Conservation (phyloP, 2,329 filamentous ascomycete genomes). For the Colletotrichum endophyticum region DNA sequence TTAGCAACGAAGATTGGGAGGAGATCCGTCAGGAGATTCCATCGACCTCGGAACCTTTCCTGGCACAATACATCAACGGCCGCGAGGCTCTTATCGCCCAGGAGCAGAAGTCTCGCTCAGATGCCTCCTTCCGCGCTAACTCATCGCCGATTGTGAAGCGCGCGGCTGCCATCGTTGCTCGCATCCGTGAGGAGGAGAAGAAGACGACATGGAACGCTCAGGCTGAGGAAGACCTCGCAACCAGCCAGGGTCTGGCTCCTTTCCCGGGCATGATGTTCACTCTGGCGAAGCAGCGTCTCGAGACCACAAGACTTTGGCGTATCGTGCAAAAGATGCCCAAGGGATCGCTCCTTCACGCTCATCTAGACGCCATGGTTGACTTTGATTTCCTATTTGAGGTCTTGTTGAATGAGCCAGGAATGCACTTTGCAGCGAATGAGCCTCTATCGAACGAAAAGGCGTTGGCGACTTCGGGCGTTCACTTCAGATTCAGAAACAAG, state of each 20-base stretch:
- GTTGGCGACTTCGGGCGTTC: conserved; percentile 56
- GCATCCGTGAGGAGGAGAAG: conserved; percentile 76
- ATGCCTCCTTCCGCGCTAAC: conserved; percentile 67
- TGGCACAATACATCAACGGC: conserved; percentile 81
- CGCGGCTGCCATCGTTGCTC: conserved; percentile 75
- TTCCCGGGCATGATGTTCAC: conserved; percentile 87
- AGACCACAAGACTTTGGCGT: conserved; percentile 77
- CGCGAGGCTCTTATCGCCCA: conserved; percentile 77
- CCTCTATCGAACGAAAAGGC: conserved; percentile 57
- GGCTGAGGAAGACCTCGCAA: conserved; percentile 66
- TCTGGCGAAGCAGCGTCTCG: conserved; percentile 76
- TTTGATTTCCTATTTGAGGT: conserved; percentile 74
- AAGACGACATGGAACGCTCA: conserved; percentile 73
- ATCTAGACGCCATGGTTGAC: conserved; percentile 84
- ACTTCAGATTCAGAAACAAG: conserved; percentile 58
- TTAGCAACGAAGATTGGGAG: conserved; percentile 64
- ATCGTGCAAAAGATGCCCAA: conserved; percentile 84
- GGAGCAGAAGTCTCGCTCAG: conserved; percentile 83
- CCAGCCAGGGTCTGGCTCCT: conserved; percentile 61
- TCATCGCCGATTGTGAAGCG: conserved; percentile 75
- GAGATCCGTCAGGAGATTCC: conserved; percentile 63
- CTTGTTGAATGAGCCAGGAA: conserved; percentile 69
- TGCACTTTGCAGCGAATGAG: conserved; percentile 63
- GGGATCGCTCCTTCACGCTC: conserved; percentile 78
- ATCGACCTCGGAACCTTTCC: conserved; percentile 70